Evolutionary conservation across 352 stramenopile species (phyloP).

Genomic region (Blastocystis sp.): DNA sequence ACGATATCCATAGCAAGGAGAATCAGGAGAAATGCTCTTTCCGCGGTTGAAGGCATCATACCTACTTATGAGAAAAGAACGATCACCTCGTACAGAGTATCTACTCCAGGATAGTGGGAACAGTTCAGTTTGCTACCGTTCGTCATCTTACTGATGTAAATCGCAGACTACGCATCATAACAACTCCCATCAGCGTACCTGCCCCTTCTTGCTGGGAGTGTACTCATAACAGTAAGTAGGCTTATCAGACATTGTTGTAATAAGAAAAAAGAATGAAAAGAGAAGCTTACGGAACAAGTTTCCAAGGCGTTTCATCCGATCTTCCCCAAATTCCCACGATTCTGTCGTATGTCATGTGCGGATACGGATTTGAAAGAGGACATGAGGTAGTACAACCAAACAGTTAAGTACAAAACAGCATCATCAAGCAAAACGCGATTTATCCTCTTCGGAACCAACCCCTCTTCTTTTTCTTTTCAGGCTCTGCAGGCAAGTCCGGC

Average conservation of each 20-base stretch:
- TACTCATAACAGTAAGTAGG: not conserved
- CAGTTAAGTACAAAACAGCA: conserved; percentile 34
- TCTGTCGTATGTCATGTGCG: too few species aligned
- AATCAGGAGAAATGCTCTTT: not conserved
- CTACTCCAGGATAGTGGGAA: not conserved
- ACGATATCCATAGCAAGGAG: conserved; percentile 9
- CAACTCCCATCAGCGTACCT: not conserved
- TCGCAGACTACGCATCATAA: not conserved
- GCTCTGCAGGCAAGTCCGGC: too few species aligned
- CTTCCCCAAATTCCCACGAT: too few species aligned
- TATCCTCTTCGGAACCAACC: conserved; percentile 5
- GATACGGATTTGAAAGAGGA: too few species aligned
- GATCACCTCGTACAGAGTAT: not conserved
- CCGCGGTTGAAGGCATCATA: conserved; percentile 27
- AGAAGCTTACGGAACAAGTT: not conserved
- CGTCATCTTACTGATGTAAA: not conserved
- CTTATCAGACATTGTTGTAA: not conserved
- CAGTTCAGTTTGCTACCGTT: not conserved
- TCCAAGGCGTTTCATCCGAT: too few species aligned
- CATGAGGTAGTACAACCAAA: not conserved
- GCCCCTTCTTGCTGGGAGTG: not conserved
- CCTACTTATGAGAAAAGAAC: not conserved
- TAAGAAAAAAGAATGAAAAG: not conserved
- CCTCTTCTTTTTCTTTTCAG: conserved; percentile 16
- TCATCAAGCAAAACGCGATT: conserved; percentile 33